Conservation (phyloP, 73 alveolate genomes). For the Loxodes magnus region DNA sequence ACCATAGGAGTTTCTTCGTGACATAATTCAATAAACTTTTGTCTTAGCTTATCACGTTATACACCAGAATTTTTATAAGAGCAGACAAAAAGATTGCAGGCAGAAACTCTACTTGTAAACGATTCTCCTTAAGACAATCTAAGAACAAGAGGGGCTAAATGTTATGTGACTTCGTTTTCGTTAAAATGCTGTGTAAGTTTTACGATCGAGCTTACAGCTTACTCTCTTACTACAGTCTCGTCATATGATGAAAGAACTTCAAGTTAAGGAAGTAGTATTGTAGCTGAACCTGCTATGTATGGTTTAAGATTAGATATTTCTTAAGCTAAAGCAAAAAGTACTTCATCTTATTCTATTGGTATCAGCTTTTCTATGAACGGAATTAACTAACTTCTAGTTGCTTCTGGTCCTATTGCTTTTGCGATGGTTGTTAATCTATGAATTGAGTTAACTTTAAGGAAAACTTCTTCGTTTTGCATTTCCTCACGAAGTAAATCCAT, state of each 20-base stretch:
- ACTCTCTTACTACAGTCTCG: constrained; percentile 73
- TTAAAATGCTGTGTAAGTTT: constrained; percentile 44
- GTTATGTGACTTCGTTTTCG: constrained; percentile 48
- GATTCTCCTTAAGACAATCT: constrained; percentile 81
- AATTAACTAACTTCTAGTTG: constrained; percentile 55
- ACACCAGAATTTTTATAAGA: constrained; percentile 81
- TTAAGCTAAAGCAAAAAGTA: constrained; percentile 74
- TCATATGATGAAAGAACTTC: constrained; percentile 55
- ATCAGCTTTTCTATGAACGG: no score
- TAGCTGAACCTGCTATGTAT: constrained; percentile 19
- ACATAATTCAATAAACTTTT: constrained; percentile 87
- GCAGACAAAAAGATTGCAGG: constrained; percentile 81
- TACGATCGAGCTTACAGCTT: constrained; percentile 60
- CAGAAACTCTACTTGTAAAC: constrained; percentile 92
- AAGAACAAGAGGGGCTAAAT: constrained; percentile 59
- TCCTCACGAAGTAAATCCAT: constrained; percentile 84
- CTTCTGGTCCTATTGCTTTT: constrained; percentile 60
- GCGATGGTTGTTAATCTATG: constrained; percentile 86
- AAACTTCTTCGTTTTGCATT: constrained; percentile 87
- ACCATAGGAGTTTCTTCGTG: constrained; percentile 97
- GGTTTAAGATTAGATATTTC: constrained; percentile 35
- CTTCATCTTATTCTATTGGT: constrained; percentile 74
- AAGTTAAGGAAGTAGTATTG: constrained; percentile 26
- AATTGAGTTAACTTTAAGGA: constrained; percentile 90
- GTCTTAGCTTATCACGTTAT: constrained; percentile 84